A percentile compares a stretch with the other conserved stretches of the same genome.
Evolutionary conservation across 495 filamentous ascomycete species (phyloP).

Genomic region (Aspergillus affinis): DNA sequence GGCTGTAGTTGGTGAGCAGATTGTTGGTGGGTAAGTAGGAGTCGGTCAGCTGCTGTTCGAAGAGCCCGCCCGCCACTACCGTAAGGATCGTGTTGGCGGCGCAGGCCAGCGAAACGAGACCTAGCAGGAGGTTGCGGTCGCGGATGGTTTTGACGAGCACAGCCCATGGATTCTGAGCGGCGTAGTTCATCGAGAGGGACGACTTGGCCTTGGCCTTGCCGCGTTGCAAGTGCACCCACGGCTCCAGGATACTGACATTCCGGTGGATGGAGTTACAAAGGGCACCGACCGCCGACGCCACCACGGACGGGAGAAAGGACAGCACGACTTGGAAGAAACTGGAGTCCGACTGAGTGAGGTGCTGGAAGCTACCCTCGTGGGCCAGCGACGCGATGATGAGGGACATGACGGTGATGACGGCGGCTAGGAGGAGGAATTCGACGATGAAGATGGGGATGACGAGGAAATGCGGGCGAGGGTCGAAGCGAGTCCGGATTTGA

Average conservation of each 20-base stretch:
- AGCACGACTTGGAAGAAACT: constrained; percentile 38
- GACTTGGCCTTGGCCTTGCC: constrained; percentile 31
- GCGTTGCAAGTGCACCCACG: constrained; percentile 46
- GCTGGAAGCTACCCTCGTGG: constrained; percentile 34
- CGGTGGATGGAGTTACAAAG: constrained; percentile 43
- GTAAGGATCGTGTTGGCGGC: constrained; percentile 36
- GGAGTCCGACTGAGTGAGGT: constrained; percentile 38
- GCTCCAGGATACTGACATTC: constrained; percentile 42
- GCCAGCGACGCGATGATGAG: constrained; percentile 33
- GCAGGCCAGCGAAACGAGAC: constrained; percentile 37
- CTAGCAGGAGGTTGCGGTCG: constrained; percentile 32
- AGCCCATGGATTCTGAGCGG: constrained; percentile 37
- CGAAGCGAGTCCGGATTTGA: constrained; percentile 25
- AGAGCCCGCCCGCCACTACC: constrained; percentile 39
- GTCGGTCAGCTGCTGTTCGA: constrained; percentile 35
- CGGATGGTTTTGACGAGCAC: constrained; percentile 35
- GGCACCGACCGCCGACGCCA: constrained; percentile 37
- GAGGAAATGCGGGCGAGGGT: constrained; percentile 43
- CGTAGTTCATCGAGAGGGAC: constrained; percentile 41
- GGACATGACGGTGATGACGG: constrained; percentile 37
- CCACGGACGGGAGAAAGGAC: constrained; percentile 39
- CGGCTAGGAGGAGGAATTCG: constrained; percentile 37
- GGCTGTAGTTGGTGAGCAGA: constrained; percentile 36
- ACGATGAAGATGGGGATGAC: constrained; percentile 42
- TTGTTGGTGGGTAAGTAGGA: constrained; percentile 28